A percentile compares a stretch with the other conserved stretches of the same genome.
Evolutionary conservation across 1,284 basidiomycete genomes (phyloP).

Genomic region (Ceratobasidium sp.): DNA sequence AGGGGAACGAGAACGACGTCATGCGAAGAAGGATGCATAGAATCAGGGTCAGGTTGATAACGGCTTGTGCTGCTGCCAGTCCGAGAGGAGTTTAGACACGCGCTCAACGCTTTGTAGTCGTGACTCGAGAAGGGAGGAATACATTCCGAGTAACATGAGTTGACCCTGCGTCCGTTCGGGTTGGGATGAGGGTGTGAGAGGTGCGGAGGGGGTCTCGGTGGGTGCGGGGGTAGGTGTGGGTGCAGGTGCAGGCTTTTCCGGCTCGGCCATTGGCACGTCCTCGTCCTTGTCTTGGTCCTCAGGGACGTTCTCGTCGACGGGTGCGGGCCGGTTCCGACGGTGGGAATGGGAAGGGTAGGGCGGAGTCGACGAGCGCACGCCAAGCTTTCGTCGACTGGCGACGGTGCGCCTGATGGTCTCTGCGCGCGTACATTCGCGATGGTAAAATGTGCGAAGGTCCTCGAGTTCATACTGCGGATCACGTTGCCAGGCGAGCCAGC

Average conservation of each 20-base stretch:
- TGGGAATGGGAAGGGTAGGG: not conserved
- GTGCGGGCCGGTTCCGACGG: not conserved
- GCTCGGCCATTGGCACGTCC: not conserved
- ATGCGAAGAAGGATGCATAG: not conserved
- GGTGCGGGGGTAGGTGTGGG: not conserved
- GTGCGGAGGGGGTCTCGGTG: no score
- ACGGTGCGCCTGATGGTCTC: conserved; percentile 29
- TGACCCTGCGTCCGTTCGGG: conserved; percentile 11
- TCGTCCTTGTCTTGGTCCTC: no score
- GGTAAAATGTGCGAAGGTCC: conserved; percentile 28
- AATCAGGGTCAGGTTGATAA: not conserved
- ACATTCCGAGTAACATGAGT: conserved; percentile 27
- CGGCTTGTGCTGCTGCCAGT: conserved; percentile 33
- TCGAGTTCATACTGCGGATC: conserved; percentile 36
- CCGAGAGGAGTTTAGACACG: conserved; percentile 33
- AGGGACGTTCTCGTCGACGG: not conserved
- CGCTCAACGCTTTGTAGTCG: conserved; percentile 38
- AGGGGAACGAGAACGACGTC: not conserved
- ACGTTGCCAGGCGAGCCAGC: conserved; percentile 42
- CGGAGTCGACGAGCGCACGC: conserved; percentile 2
- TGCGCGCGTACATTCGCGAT: conserved; percentile 30
- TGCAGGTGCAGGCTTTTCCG: not conserved
- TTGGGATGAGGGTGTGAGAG: conserved; percentile 4
- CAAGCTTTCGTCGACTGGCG: conserved; percentile 17
- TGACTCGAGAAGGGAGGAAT: conserved; percentile 37